Percentiles rank a stretch among this genome's conserved stretches.
Conservation (phyloP, 495 filamentous ascomycete genomes). For the Hypomontagnella submonticulosa region DNA sequence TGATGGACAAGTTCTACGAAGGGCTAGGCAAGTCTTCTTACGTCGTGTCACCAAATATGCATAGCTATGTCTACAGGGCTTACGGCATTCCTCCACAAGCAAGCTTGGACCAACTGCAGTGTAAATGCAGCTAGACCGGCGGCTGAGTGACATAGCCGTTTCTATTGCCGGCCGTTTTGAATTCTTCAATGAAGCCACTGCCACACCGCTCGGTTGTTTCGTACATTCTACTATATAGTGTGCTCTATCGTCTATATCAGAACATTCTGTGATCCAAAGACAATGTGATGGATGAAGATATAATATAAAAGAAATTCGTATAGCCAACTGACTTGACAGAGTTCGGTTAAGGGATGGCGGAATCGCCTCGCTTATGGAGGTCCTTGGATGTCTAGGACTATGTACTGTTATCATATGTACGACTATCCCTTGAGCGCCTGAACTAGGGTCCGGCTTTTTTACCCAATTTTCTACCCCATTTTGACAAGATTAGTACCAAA, state of each 20-base stretch:
- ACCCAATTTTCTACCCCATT: too few relatives aligned
- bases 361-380: conserved; percentile 37
- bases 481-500: too few relatives aligned
- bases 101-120: conserved; percentile 20
- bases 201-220: conserved; percentile 3
- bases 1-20: background rate
- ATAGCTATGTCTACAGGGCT: background rate
- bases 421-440: too few relatives aligned
- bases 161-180: conserved; percentile 16
- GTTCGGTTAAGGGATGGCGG: conserved; percentile 5
- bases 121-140: conserved; percentile 7
- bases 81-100: conserved; percentile 9
- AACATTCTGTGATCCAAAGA: too few relatives aligned
- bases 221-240: too few relatives aligned
- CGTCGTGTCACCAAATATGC: conserved; percentile 23
- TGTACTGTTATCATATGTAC: too few relatives aligned
- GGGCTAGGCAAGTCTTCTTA: conserved; percentile 31
- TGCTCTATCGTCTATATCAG: too few relatives aligned
- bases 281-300: too few relatives aligned
- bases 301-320: background rate
- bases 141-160: conserved; percentile 33
- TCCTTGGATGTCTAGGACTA: background rate
- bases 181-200: conserved; percentile 16
- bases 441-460: too few relatives aligned
- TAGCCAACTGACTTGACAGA: conserved; percentile 22